A percentile compares a stretch with the other conserved stretches of the same genome.
These are phyloP conservation scores for Fusarium duplospermum DNA, from an alignment of 2,329 filamentous ascomycete genomes.

Conservation along the genomic window DNA sequence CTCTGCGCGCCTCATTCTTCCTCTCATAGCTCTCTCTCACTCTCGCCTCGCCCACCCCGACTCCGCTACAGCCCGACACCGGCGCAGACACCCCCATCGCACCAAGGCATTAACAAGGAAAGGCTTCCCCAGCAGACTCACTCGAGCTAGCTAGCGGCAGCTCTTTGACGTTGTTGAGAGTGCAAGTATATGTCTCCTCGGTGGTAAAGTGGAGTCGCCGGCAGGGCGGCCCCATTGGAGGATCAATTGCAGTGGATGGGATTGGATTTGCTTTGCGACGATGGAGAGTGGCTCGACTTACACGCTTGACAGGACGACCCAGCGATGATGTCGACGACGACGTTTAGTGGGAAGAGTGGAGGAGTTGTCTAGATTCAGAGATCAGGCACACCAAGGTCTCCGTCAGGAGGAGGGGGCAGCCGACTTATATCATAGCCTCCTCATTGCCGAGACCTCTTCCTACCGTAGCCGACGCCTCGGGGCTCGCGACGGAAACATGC, in stretches of 20 bases:
- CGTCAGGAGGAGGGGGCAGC: slow-evolving; percentile 28
- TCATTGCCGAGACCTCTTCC: slow-evolving; percentile 46
- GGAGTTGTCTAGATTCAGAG: slow-evolving; percentile 19
- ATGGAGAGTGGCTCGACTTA: slow-evolving; percentile 41
- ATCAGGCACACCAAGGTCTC: slow-evolving; percentile 16
- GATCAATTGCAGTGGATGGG: slow-evolving; percentile 32
- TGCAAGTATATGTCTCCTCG: slow-evolving; percentile 25
- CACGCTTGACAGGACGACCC: slow-evolving; percentile 34
- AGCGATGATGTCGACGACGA: slow-evolving; percentile 40
- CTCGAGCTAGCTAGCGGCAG: slow-evolving; percentile 41
- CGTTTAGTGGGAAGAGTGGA: slow-evolving; percentile 27
- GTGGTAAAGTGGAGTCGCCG: slow-evolving; percentile 43
- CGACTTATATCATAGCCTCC: slow-evolving; percentile 41
- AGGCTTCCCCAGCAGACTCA: slow-evolving; percentile 38
- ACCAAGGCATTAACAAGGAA: slow-evolving; percentile 36
- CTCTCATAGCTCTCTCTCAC: slow-evolving; percentile 29
- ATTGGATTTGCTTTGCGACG: slow-evolving; percentile 36
- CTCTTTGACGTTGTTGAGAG: slow-evolving; percentile 39
- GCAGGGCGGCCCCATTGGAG: slow-evolving; percentile 27
- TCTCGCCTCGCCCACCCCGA: slow-evolving; percentile 28
- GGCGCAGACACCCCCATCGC: slow-evolving; percentile 26
- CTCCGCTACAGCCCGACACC: slow-evolving; percentile 35
- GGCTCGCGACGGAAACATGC: slow-evolving; percentile 47
- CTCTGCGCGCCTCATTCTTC: slow-evolving; percentile 38
- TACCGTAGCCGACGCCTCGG: slow-evolving; percentile 46